Evolutionary conservation across 306 rosid genomes (phyloP).

Genomic region (Glycine tomentella): DNA sequence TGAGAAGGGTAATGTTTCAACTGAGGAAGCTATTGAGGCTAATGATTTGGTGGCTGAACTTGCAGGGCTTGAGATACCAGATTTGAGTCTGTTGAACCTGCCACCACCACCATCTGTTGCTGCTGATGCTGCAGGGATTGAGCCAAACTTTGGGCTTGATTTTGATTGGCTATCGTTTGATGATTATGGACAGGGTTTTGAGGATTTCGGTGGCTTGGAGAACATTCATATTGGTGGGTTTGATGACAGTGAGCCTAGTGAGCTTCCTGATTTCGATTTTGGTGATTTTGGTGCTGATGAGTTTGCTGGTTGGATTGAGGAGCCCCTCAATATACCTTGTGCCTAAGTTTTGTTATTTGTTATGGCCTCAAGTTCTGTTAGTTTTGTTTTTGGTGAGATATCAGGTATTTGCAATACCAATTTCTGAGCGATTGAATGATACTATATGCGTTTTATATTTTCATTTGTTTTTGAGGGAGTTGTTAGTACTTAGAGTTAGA

Average conservation of each 20-base stretch:
- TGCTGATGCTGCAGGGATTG: conserved; percentile 41
- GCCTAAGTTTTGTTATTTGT: conserved; percentile 45
- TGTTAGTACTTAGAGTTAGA: background rate
- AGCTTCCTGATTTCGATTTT: conserved; percentile 81
- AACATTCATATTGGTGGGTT: conserved; percentile 58
- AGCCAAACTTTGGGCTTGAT: conserved; percentile 42
- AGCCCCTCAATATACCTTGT: conserved; percentile 67
- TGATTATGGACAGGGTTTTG: conserved; percentile 53
- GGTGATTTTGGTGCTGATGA: conserved; percentile 74
- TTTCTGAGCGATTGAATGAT: conserved; percentile 44
- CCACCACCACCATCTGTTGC: conserved; percentile 16
- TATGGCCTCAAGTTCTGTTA: background rate
- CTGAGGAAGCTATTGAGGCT: conserved; percentile 43
- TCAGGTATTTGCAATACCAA: conserved; percentile 38
- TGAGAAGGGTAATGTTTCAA: conserved; percentile 16
- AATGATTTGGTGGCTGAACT: conserved; percentile 35
- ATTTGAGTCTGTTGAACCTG: conserved; percentile 50
- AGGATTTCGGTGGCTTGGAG: conserved; percentile 54
- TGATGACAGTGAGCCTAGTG: conserved; percentile 56
- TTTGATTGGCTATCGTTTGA: conserved; percentile 49
- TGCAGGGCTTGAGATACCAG: conserved; percentile 54
- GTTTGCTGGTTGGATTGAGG: conserved; percentile 72
- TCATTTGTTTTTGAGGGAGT: conserved; percentile 23
- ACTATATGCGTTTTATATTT: conserved; percentile 43
- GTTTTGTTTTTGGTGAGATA: conserved; percentile 3